A percentile compares a stretch with the other conserved stretches of the same genome.
These are phyloP conservation scores for Pleurotus citrinopileatus DNA, from an alignment of 768 basidiomycete species.

Conservation along the genomic window DNA sequence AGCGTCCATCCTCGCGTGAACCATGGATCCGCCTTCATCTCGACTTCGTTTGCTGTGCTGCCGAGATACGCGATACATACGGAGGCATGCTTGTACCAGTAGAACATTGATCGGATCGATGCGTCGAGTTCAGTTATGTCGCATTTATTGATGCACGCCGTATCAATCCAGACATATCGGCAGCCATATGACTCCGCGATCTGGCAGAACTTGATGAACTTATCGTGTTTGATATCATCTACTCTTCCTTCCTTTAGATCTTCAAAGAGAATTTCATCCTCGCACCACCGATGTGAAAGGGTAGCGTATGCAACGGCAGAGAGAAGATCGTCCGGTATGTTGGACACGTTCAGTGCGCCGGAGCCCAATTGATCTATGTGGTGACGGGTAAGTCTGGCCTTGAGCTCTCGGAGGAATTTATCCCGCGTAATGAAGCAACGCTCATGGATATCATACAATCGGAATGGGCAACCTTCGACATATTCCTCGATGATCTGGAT, in stretches of 20 bases:
- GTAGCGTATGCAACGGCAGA: not conserved
- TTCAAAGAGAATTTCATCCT: not conserved
- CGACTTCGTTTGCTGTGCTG: not conserved
- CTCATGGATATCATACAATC: no score
- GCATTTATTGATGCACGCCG: not conserved
- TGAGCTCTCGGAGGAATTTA: no score
- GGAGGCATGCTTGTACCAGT: not conserved
- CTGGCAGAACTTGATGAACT: not conserved
- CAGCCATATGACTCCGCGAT: not conserved
- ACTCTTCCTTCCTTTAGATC: not conserved
- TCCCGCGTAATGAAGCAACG: no score
- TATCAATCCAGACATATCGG: conserved; percentile 3
- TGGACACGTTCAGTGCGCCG: no score
- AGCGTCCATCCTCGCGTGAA: not conserved
- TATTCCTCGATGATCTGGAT: no score
- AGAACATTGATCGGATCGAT: not conserved
- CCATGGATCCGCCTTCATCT: not conserved
- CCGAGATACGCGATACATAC: not conserved
- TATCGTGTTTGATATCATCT: not conserved
- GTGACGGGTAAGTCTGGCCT: no score
- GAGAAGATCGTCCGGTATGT: no score
- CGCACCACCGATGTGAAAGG: not conserved
- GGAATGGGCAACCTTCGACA: no score
- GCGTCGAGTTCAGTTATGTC: not conserved
- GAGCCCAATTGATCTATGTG: no score